Evolutionary conservation across 1,284 basidiomycete genomes (phyloP).

Genomic region (Cerioporus squamosus): DNA sequence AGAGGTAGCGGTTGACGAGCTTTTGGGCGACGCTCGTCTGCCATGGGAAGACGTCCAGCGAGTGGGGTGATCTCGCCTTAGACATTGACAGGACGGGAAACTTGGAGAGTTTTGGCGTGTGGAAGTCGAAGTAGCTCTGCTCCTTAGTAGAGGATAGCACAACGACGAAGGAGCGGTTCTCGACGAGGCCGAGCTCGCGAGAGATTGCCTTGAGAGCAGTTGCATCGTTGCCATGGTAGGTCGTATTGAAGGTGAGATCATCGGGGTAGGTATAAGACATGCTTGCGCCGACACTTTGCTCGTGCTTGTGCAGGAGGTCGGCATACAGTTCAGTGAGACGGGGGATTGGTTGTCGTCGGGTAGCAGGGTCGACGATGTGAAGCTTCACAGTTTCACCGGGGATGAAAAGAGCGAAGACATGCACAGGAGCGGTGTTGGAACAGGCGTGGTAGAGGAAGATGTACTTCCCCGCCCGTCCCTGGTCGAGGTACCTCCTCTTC

Average conservation of each 20-base stretch:
- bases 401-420: conserved; percentile 91
- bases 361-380: conserved; percentile 91
- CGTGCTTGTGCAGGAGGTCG: conserved; percentile 56
- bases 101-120: conserved; percentile 74
- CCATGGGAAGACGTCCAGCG: conserved; percentile 81
- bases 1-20: conserved; percentile 86
- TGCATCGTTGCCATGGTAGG: conserved; percentile 81
- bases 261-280: conserved; percentile 71
- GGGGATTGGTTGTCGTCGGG: conserved; percentile 81
- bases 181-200: conserved; percentile 81
- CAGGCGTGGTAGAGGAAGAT: conserved; percentile 93
- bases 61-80: conserved; percentile 74
- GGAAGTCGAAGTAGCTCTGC: conserved; percentile 82
- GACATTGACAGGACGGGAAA: conserved; percentile 92
- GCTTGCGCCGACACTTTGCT: conserved; percentile 43
- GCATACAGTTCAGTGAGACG: conserved; percentile 79
- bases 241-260: conserved; percentile 70
- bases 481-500: conserved; percentile 77
- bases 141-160: conserved; percentile 90
- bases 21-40: conserved; percentile 73
- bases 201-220: conserved; percentile 89
- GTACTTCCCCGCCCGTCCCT: conserved; percentile 77
- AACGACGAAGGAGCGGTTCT: conserved; percentile 74
- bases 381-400: conserved; percentile 76
- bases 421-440: conserved; percentile 74